Percentiles rank a stretch among this genome's conserved stretches.
These are phyloP conservation scores for Dioscorea cayenensis DNA, from an alignment of 116 monocot genomes.

Conservation along the genomic window DNA sequence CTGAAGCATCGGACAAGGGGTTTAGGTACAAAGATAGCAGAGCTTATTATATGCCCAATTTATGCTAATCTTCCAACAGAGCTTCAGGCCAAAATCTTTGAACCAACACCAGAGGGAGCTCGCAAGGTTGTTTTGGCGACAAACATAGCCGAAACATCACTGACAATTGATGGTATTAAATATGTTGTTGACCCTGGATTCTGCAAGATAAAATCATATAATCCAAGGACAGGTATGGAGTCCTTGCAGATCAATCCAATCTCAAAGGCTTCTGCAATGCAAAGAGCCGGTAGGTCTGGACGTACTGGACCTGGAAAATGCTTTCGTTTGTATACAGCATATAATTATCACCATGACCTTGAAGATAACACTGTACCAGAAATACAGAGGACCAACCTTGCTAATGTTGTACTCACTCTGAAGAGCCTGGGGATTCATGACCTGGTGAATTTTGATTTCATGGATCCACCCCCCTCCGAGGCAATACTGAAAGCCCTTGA, in stretches of 20 bases:
- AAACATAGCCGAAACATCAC: constrained; percentile 95
- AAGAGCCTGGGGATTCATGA: constrained; percentile 91
- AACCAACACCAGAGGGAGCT: constrained; percentile 93
- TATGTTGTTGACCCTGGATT: constrained; percentile 99
- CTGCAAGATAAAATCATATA: constrained; percentile 92
- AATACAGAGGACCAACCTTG: constrained; percentile 92
- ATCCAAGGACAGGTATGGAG: constrained; percentile 97
- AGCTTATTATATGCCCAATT: constrained; percentile 91
- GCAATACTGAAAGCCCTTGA: constrained; percentile 89
- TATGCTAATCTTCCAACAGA: constrained; percentile 96
- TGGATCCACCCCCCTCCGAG: constrained; percentile 98
- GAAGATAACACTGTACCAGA: constrained; percentile 94
- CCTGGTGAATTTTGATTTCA: constrained; percentile 95
- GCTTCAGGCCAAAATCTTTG: constrained; percentile 97
- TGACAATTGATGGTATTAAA: constrained; percentile 96
- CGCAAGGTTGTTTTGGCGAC: constrained; percentile 97
- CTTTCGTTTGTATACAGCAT: constrained; percentile 84
- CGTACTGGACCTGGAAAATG: constrained; percentile 98
- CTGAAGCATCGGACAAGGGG: constrained; percentile 85
- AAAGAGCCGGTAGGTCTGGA: constrained; percentile 96
- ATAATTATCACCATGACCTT: constrained; percentile 87
- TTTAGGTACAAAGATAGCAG: constrained; percentile 86
- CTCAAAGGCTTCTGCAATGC: constrained; percentile 93
- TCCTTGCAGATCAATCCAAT: constrained; percentile 86
- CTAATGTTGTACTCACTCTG: constrained; percentile 94